Conservation (phyloP, 2,329 filamentous ascomycete species). For the Westerdykella ornata region DNA sequence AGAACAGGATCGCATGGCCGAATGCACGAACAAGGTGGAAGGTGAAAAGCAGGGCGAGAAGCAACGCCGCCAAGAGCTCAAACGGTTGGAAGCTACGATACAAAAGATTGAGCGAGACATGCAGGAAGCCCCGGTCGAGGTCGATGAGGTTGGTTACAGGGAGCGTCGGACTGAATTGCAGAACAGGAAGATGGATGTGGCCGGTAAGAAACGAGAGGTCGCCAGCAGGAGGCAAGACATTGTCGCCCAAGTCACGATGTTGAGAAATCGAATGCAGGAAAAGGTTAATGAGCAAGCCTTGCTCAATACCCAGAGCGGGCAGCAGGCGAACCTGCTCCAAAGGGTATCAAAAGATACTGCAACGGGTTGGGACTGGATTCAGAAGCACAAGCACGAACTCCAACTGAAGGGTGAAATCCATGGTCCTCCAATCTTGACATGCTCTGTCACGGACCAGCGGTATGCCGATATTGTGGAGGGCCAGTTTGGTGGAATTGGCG, state of each 20-base stretch:
- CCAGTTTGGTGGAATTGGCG: conserved; percentile 44
- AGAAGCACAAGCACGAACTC: conserved; percentile 52
- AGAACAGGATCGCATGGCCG: conserved; percentile 35
- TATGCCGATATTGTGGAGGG: conserved; percentile 59
- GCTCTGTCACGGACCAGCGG: conserved; percentile 65
- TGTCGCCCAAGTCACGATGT: conserved; percentile 1
- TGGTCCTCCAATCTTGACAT: conserved; percentile 73
- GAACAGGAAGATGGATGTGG: conserved; percentile 44
- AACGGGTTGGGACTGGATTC: conserved; percentile 74
- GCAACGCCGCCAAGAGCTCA: conserved; percentile 27
- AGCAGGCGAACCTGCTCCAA: conserved; percentile 54
- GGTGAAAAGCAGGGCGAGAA: conserved; percentile 41
- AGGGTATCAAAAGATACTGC: conserved; percentile 57
- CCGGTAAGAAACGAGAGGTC: conserved; percentile 39
- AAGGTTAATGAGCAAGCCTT: conserved; percentile 9
- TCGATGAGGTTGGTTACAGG: conserved; percentile 66
- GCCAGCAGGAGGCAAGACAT: conserved; percentile 34
- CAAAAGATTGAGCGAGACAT: conserved; percentile 57
- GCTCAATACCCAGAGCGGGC: conserved; percentile 34
- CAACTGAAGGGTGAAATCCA: conserved; percentile 70
- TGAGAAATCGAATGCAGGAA: conserved; percentile 26
- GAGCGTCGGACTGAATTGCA: conserved; percentile 59
- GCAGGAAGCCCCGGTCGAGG: conserved; percentile 57
- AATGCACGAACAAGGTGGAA: conserved; percentile 38
- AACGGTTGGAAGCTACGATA: conserved; percentile 45